phyloP scores from a whole-genome alignment of 495 filamentous ascomycete genomes.

The Xylaria telfairii region DNA sequence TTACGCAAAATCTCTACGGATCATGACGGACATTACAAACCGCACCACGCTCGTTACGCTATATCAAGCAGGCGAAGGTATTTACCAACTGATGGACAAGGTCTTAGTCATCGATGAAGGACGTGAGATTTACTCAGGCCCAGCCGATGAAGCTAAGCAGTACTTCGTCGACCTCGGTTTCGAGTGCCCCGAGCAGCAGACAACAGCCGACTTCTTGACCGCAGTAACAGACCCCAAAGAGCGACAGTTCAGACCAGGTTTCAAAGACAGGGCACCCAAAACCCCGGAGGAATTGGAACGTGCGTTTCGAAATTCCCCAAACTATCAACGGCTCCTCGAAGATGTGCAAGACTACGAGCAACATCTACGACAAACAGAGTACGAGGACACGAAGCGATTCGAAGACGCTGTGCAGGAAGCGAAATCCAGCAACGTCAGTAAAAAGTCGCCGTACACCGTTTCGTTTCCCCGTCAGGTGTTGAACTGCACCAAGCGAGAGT shows the following conservation, averaged over 20 bases:
- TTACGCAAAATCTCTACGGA: conserved; percentile 76
- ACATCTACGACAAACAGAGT: conserved; percentile 52
- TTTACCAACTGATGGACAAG: conserved; percentile 82
- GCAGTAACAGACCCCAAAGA: conserved; percentile 73
- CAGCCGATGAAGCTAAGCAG: conserved; percentile 61
- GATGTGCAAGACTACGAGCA: conserved; percentile 58
- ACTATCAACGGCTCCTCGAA: conserved; percentile 54
- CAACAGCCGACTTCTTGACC: conserved; percentile 76
- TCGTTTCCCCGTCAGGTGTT: conserved; percentile 70
- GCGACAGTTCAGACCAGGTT: conserved; percentile 67
- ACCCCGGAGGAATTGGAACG: conserved; percentile 73
- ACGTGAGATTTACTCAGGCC: conserved; percentile 72
- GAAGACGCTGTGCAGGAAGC: conserved; percentile 70
- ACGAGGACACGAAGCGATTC: conserved; percentile 71
- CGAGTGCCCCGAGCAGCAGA: conserved; percentile 61
- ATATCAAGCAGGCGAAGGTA: conserved; percentile 84
- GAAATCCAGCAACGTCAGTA: conserved; percentile 70
- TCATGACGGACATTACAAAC: conserved; percentile 83
- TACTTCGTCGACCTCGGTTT: conserved; percentile 72
- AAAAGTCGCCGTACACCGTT: conserved; percentile 75
- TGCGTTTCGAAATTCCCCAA: conserved; percentile 64
- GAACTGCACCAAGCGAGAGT: conserved; percentile 75
- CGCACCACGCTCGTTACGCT: conserved; percentile 83
- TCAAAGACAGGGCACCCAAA: conserved; percentile 70
- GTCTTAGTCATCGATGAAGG: conserved; percentile 73